These are phyloP conservation scores for Coemansia sp. DNA, from an alignment of 192 early-diverging fungal species.

Conservation along the genomic window DNA sequence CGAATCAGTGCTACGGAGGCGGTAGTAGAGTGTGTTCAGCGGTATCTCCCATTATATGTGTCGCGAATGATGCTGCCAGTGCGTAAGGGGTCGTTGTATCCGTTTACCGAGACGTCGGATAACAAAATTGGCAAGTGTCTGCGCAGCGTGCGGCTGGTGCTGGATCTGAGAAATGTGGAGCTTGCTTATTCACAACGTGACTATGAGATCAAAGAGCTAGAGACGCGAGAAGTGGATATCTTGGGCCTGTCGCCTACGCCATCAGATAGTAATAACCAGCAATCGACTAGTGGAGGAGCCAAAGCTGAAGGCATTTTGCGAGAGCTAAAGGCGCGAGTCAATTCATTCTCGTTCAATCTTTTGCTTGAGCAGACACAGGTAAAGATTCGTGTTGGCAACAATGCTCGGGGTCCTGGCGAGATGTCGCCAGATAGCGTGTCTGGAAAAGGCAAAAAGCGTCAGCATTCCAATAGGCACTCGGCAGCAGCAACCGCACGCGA, in stretches of 20 bases:
- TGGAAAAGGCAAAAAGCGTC: not conserved
- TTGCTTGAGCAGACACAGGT: constrained; percentile 45
- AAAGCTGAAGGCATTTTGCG: constrained; percentile 49
- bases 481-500: constrained; percentile 4
- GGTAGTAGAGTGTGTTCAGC: constrained; percentile 35
- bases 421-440: not conserved
- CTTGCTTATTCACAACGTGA: constrained; percentile 52
- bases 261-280: constrained; percentile 16
- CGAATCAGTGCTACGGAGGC: constrained; percentile 43
- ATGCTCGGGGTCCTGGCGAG: not conserved
- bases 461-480: not conserved
- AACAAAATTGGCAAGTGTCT: constrained; percentile 54
- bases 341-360: constrained; percentile 48
- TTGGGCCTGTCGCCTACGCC: constrained; percentile 34
- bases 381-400: constrained; percentile 29
- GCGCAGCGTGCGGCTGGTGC: constrained; percentile 50
- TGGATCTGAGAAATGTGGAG: constrained; percentile 49
- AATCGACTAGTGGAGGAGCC: constrained; percentile 17
- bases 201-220: constrained; percentile 53
- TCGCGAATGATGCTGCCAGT: constrained; percentile 57
- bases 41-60: constrained; percentile 46
- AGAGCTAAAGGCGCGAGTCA: constrained; percentile 50
- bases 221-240: constrained; percentile 37
- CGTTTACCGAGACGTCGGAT: constrained; percentile 44
- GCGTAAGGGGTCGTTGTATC: constrained; percentile 52